Base-by-base conservation (phyloP, 306 rosid genomes). In the Sicyos baderoa region DNA sequence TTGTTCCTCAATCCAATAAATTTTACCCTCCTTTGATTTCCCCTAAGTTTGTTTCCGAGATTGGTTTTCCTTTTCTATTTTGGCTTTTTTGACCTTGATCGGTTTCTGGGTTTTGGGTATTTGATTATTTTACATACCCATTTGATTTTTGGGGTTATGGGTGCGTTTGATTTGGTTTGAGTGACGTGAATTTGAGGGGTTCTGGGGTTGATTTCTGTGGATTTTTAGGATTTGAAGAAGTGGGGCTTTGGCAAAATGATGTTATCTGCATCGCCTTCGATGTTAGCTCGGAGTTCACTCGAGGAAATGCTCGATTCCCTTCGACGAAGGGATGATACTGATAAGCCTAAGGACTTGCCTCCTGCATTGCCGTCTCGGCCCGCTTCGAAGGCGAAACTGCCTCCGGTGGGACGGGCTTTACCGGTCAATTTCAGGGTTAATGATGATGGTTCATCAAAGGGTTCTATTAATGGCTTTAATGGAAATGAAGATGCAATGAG, bases 311-410 rank as follows among this genome's bases (percentile, higher is more conserved):
- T 94, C 35, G 99, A 90, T 57, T 86, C 97, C 22, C 94, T 94
- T 49, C 91, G 91, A 66, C 84, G 83, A 75, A 84, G 80, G 57
- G 97, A 87, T 49, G 96, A 81, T 60, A 84, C 70, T 21, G 95
- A 86, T 76, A 86, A 74, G 83, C 95, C 96, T 0, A 88, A 80
- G 83, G 96, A 88, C 82, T 64, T 81, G 76, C 99, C 99, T 4
- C 99, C 99, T 60, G 99, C 91, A 77, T 88, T 94, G 86, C 99
- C 99, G 27, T 66, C 95, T 25, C 82, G 99, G 73, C 99, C 99
- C 0, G 73, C 78, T 42, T 88, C 96, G 14, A 84, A 76, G 77
- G 91, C 86, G 16, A 78, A 95, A 77, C 81, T 85, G 51, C 97
- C 99, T 0, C 80, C 95, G 42, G 88, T 85, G 19, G 82, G 88